phyloP scores from a whole-genome alignment of 2,329 filamentous ascomycete species.

The Teratosphaeria epicoccoides region DNA sequence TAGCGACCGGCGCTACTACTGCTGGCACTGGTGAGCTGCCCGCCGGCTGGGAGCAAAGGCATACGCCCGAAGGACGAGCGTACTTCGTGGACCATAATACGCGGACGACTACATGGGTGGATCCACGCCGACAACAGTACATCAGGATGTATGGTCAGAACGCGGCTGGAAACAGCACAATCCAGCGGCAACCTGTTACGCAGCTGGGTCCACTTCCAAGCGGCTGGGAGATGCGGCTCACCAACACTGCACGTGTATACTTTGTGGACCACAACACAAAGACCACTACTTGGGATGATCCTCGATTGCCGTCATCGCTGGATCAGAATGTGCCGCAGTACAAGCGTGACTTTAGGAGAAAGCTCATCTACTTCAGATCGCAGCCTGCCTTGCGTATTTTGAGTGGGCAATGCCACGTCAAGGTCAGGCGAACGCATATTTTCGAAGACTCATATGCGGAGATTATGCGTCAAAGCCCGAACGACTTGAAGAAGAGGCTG shows the following conservation, averaged over 20 bases:
- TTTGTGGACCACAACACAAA: slow-evolving; percentile 99
- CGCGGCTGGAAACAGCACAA: slow-evolving; percentile 64
- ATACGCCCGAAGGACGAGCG: slow-evolving; percentile 84
- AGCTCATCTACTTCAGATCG: slow-evolving; percentile 98
- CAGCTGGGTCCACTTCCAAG: slow-evolving; percentile 91
- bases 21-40: slow-evolving; percentile 91
- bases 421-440: slow-evolving; percentile 90
- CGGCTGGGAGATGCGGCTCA: slow-evolving; percentile 98
- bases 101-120: slow-evolving; percentile 95
- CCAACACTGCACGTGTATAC: slow-evolving; percentile 94
- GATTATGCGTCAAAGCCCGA: slow-evolving; percentile 91
- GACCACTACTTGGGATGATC: slow-evolving; percentile 98
- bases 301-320: slow-evolving; percentile 82
- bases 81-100: slow-evolving; percentile 99
- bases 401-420: slow-evolving; percentile 95
- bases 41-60: slow-evolving; percentile 90
- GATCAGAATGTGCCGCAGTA: slow-evolving; percentile 99
- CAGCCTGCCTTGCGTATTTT: slow-evolving; percentile 93
- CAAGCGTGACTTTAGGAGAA: slow-evolving; percentile 96
- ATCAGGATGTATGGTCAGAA: slow-evolving; percentile 89
- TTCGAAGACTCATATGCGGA: slow-evolving; percentile 99
- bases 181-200: slow-evolving; percentile 95
- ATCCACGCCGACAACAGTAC: slow-evolving; percentile 92
- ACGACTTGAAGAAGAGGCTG: slow-evolving; percentile 90
- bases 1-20: slow-evolving; percentile 89